A percentile compares a stretch with the other conserved stretches of the same genome.
Evolutionary conservation across 2,329 filamentous ascomycete species (phyloP).

Genomic region (Aspergillus costaricaensis): DNA sequence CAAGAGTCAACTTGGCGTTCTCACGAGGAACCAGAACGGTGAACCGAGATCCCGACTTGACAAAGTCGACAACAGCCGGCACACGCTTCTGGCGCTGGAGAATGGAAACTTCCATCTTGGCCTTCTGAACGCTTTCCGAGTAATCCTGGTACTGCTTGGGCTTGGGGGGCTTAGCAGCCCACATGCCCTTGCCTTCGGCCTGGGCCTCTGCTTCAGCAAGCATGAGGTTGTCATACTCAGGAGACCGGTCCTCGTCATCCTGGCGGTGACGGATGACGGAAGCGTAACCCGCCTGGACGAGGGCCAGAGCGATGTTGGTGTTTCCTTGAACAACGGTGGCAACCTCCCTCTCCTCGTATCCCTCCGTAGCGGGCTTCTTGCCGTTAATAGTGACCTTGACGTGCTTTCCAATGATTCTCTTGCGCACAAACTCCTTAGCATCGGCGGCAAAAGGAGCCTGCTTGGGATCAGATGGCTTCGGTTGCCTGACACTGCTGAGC

Average conservation of each 20-base stretch:
- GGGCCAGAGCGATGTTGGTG: constrained; percentile 79
- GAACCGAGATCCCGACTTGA: constrained; percentile 95
- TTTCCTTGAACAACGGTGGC: constrained; percentile 80
- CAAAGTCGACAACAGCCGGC: constrained; percentile 91
- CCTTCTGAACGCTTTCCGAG: constrained; percentile 90
- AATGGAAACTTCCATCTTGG: constrained; percentile 86
- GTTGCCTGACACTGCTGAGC: constrained; percentile 88
- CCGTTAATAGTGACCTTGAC: constrained; percentile 88
- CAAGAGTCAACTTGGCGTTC: constrained; percentile 90
- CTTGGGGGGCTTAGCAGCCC: constrained; percentile 85
- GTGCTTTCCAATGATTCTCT: constrained; percentile 93
- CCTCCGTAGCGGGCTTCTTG: constrained; percentile 83
- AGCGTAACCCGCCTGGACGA: constrained; percentile 92
- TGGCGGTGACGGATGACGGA: constrained; percentile 93
- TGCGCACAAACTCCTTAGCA: constrained; percentile 93
- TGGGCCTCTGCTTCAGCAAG: constrained; percentile 63
- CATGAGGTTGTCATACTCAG: constrained; percentile 75
- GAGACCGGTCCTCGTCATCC: constrained; percentile 89
- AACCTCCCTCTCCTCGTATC: constrained; percentile 92
- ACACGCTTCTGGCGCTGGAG: constrained; percentile 90
- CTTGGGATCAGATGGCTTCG: constrained; percentile 82
- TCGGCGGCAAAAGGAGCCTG: constrained; percentile 88
- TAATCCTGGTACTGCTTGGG: constrained; percentile 82
- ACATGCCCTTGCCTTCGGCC: constrained; percentile 89
- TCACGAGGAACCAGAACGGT: constrained; percentile 89